Evolutionary conservation across 73 alveolate species (phyloP), one percentile per base, ranked within the genome.

Genomic region (Durusdinium trenchii): DNA sequence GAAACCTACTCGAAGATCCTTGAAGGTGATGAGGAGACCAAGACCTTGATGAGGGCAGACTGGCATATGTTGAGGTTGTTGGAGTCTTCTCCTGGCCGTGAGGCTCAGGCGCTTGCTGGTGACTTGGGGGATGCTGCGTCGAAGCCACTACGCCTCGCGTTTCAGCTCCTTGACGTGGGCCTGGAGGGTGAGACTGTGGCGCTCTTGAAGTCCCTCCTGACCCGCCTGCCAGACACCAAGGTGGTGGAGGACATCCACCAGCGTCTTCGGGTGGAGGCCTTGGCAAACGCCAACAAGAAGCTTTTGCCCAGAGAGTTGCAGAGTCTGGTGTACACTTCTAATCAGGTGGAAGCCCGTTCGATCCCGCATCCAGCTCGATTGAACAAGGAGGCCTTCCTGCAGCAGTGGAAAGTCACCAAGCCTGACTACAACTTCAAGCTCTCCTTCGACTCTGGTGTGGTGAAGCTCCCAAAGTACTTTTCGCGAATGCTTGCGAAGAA

Each of bases 341-440:
- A 36, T 7, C 85, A 75, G 57, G 38, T 75, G 5, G 85, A 75
- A 42, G 57, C 57, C 52, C 85, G 85, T 6, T 1, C 3, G 3
- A 75, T 75, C 35, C 85, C 85, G 43, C 85, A 75, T 32, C 85
- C 85, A 10, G 85, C 85, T 6, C 52, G 85, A 1, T 75, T 75
- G 85, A 1, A 28, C 57, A 75, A 75, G 23, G 57, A 75, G 23
- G 52, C 85, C 2, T 75, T 75, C 43, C 57, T 75, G 6, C 36
- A 42, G 23, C 52, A 42, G n/a, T 75, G 57, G 85, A 28, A 6
- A 3, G 82, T n/a, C 12, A n/a, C 82, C 47, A 69, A n/a, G 23
- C 23, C 82, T 7, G 82, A 69, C 82, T 69, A 69, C 82, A 69
- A n/a, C 50, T 69, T 23, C 50, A 69, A 16, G 23, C 9, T 4